A percentile compares a stretch with the other conserved stretches of the same genome.
These are phyloP conservation scores for barrel medic (Medicago truncatula) DNA, from an alignment of 306 rosid genomes.

Conservation along the genomic window DNA sequence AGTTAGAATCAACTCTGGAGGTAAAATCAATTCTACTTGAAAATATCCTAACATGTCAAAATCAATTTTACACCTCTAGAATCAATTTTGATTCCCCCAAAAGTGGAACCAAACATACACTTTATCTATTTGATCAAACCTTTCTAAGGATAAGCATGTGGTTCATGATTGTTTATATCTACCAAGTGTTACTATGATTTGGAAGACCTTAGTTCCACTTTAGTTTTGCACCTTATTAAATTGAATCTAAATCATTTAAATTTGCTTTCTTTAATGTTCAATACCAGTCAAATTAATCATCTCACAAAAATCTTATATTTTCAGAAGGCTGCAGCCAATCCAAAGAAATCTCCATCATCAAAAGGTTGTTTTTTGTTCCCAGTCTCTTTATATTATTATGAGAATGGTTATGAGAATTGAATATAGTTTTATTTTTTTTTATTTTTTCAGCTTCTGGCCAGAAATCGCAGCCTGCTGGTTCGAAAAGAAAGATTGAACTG, in stretches of 20 bases:
- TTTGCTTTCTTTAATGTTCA: slow-evolving; percentile 20
- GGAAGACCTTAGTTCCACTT: slow-evolving; percentile 28
- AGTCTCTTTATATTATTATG: slow-evolving; percentile 33
- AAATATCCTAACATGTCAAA: too few relatives aligned
- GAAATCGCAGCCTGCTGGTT: slow-evolving; percentile 57
- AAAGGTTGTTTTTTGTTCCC: slow-evolving; percentile 58
- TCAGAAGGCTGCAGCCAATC: slow-evolving; percentile 67
- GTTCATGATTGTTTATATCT: not conserved
- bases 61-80: too few relatives aligned
- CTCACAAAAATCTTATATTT: slow-evolving; percentile 47
- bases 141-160: not conserved
- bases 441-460: slow-evolving; percentile 67
- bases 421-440: not conserved
- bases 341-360: slow-evolving; percentile 56
- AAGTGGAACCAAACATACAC: too few relatives aligned
- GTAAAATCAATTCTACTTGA: too few relatives aligned
- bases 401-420: slow-evolving; percentile 37
- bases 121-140: not conserved
- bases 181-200: not conserved
- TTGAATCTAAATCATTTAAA: slow-evolving; percentile 26
- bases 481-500: slow-evolving; percentile 68
- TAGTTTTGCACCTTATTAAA: slow-evolving; percentile 3
- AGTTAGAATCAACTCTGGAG: too few relatives aligned
- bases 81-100: too few relatives aligned
- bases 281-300: slow-evolving; percentile 35